Conservation (phyloP, 768 basidiomycete genomes). For the Suillus subalutaceus region DNA sequence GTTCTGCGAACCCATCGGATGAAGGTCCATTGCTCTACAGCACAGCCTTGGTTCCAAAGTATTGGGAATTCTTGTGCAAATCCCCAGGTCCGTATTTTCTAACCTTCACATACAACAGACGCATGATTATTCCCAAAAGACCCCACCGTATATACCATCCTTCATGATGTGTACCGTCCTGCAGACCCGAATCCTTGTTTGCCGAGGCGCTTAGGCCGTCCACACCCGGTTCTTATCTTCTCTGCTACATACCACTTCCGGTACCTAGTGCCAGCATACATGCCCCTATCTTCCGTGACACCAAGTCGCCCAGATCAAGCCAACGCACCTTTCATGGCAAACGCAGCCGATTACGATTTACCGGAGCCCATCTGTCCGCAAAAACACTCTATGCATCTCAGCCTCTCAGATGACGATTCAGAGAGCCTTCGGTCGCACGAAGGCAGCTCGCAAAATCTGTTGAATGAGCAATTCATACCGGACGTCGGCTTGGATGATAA, state of each 20-base stretch:
- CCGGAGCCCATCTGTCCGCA: neutral
- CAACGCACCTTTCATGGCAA: neutral
- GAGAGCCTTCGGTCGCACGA: neutral
- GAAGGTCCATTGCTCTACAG: slow-evolving; percentile 55
- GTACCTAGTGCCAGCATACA: slow-evolving; percentile 32
- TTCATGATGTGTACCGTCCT: slow-evolving; percentile 57
- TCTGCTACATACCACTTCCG: slow-evolving; percentile 62
- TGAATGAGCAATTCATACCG: slow-evolving; percentile 27
- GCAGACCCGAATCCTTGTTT: slow-evolving; percentile 27
- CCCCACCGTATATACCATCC: slow-evolving; percentile 65
- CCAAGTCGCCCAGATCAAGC: neutral
- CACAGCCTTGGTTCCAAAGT: slow-evolving; percentile 62
- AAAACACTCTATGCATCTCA: neutral
- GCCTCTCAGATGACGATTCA: neutral
- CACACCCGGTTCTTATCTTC: slow-evolving; percentile 43
- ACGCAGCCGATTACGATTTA: slow-evolving; percentile 6
- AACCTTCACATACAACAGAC: slow-evolving; percentile 20
- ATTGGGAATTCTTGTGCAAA: slow-evolving; percentile 63
- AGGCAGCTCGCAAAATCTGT: slow-evolving; percentile 18
- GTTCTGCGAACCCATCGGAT: slow-evolving; percentile 12
- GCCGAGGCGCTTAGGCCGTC: slow-evolving; percentile 20
- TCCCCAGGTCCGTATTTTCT: slow-evolving; percentile 46
- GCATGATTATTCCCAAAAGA: slow-evolving; percentile 42
- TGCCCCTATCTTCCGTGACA: slow-evolving; percentile 22
- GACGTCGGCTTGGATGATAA: slow-evolving; percentile 32